phyloP scores from a whole-genome alignment of 805 yeast species.

The Candida manassasensis region DNA sequence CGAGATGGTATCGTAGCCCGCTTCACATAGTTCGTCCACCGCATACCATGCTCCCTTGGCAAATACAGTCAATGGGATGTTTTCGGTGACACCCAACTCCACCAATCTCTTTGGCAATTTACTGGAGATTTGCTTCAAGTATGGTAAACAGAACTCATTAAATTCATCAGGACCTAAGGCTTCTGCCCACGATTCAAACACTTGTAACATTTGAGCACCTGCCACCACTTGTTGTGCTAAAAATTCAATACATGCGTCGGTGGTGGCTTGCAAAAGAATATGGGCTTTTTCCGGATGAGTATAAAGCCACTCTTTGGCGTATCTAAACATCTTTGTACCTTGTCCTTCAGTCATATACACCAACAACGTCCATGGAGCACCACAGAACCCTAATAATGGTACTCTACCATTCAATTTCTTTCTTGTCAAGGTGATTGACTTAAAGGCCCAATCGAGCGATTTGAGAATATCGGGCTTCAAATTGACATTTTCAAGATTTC shows the following conservation, averaged over 20 bases:
- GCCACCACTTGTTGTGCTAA: constrained; percentile 93
- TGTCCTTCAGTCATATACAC: constrained; percentile 98
- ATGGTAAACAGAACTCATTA: constrained; percentile 84
- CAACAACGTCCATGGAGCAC: constrained; percentile 96
- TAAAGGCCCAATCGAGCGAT: constrained; percentile 90
- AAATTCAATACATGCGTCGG: constrained; percentile 88
- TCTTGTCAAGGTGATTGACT: constrained; percentile 90
- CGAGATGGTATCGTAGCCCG: constrained; percentile 84
- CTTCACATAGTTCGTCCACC: constrained; percentile 71
- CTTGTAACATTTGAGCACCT: constrained; percentile 97
- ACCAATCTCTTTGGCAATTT: constrained; percentile 63
- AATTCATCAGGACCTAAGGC: constrained; percentile 91
- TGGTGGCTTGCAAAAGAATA: constrained; percentile 64
- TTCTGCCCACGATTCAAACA: constrained; percentile 97
- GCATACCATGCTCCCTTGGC: constrained; percentile 99
- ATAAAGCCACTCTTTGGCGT: constrained; percentile 89
- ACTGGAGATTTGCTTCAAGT: constrained; percentile 67
- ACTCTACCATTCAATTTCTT: constrained; percentile 81
- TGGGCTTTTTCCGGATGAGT: constrained; percentile 70
- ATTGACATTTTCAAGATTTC: constrained; percentile 56
- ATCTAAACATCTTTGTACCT: constrained; percentile 86
- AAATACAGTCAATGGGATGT: constrained; percentile 82
- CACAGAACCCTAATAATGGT: constrained; percentile 91
- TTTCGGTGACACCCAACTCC: constrained; percentile 66
- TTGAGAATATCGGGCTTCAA: constrained; percentile 66